phyloP scores from a whole-genome alignment of 2,329 filamentous ascomycete species.

The Fusarium siculi region DNA sequence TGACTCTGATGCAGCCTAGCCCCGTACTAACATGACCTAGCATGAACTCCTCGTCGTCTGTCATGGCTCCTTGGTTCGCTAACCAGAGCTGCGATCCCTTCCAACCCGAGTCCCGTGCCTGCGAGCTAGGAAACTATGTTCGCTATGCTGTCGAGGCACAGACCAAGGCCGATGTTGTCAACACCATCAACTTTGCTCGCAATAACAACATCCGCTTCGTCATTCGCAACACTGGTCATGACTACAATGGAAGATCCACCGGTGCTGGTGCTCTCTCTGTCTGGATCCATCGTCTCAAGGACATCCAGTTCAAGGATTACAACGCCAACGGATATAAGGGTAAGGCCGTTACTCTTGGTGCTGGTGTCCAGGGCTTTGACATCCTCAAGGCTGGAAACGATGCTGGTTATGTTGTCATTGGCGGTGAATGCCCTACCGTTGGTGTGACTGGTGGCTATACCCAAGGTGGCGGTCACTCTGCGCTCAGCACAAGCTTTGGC shows the following conservation, averaged over 20 bases:
- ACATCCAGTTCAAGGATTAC: slow-evolving; percentile 54
- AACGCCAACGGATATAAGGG: slow-evolving; percentile 59
- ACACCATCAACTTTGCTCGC: slow-evolving; percentile 47
- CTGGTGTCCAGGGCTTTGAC: slow-evolving; percentile 64
- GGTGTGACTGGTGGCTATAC: slow-evolving; percentile 66
- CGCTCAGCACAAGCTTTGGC: slow-evolving; percentile 64
- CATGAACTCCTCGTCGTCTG: slow-evolving; percentile 39
- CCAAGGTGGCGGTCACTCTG: slow-evolving; percentile 66
- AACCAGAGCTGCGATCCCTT: slow-evolving; percentile 56
- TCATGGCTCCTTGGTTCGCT: slow-evolving; percentile 50
- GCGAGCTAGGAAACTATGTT: slow-evolving; percentile 56
- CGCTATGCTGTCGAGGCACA: slow-evolving; percentile 52
- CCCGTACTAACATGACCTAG: slow-evolving; percentile 5
- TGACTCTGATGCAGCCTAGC: neutral
- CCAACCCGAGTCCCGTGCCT: slow-evolving; percentile 47
- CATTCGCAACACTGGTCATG: slow-evolving; percentile 64
- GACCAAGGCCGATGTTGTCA: slow-evolving; percentile 47
- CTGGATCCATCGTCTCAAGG: slow-evolving; percentile 56
- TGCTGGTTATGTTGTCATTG: slow-evolving; percentile 60
- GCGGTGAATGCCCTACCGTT: slow-evolving; percentile 66
- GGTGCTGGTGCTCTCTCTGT: slow-evolving; percentile 58
- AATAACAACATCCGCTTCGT: slow-evolving; percentile 60
- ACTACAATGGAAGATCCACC: slow-evolving; percentile 65
- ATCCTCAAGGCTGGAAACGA: slow-evolving; percentile 56
- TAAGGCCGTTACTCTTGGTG: slow-evolving; percentile 63